These are phyloP conservation scores for Fragilariopsis cylindrus DNA, from an alignment of 108 stramenopile genomes.

Conservation along the genomic window DNA sequence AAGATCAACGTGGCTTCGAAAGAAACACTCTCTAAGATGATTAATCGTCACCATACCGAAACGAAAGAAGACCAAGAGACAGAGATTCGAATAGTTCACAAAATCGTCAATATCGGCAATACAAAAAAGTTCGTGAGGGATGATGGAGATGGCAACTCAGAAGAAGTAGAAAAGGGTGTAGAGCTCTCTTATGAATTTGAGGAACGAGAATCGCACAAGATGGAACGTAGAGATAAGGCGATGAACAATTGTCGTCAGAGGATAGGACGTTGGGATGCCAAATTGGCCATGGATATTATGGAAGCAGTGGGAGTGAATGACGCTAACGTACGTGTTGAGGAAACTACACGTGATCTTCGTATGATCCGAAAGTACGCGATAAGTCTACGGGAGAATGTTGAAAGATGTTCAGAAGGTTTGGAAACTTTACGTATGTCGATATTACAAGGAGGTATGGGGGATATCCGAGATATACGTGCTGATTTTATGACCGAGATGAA, in stretches of 20 bases:
- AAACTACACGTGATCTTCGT: slow-evolving; percentile 75
- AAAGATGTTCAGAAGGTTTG: slow-evolving; percentile 64
- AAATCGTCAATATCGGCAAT: slow-evolving; percentile 64
- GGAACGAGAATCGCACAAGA: slow-evolving; percentile 1
- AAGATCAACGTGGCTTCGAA: slow-evolving; percentile 52
- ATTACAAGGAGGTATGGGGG: slow-evolving; percentile 15
- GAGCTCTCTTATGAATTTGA: slow-evolving; percentile 34
- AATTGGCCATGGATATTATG: slow-evolving; percentile 67
- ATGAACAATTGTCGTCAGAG: slow-evolving; percentile 49
- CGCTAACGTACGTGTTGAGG: slow-evolving; percentile 76
- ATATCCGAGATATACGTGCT: slow-evolving; percentile 28
- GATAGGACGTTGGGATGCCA: slow-evolving; percentile 76
- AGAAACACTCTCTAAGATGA: slow-evolving; percentile 57
- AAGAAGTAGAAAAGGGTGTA: slow-evolving; percentile 36
- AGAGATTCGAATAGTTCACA: slow-evolving; percentile 61
- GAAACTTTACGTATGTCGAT: slow-evolving; percentile 42
- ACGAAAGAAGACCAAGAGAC: slow-evolving; percentile 56
- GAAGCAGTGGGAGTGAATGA: slow-evolving; percentile 75
- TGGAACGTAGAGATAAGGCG: slow-evolving; percentile 28
- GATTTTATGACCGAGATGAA: slow-evolving; percentile 29
- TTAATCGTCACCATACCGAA: slow-evolving; percentile 54
- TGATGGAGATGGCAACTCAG: slow-evolving; percentile 23
- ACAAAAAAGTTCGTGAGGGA: slow-evolving; percentile 38
- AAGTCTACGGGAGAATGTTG: slow-evolving; percentile 64
- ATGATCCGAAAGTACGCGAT: slow-evolving; percentile 76